A percentile compares a stretch with the other conserved stretches of the same genome.
phyloP scores from a whole-genome alignment of 2,329 filamentous ascomycete species.

The Escovopsis sp. region DNA sequence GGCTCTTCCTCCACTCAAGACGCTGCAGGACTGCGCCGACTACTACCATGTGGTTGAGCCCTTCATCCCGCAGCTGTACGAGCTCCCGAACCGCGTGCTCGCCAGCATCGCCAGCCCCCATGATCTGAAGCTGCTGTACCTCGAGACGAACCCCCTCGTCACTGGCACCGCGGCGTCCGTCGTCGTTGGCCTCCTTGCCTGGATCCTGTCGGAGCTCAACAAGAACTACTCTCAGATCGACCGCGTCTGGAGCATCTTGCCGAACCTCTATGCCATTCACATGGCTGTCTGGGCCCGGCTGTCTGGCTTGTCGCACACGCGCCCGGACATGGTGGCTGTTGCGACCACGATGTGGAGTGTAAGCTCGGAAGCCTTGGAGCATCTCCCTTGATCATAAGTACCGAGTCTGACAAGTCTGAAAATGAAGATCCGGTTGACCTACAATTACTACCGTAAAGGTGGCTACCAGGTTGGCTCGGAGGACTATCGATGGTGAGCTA shows the following conservation, averaged over 20 bases:
- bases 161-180: slow-evolving; percentile 59
- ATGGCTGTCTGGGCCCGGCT: slow-evolving; percentile 71
- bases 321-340: slow-evolving; percentile 57
- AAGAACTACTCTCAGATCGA: slow-evolving; percentile 96
- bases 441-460: slow-evolving; percentile 92
- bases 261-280: slow-evolving; percentile 74
- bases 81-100: slow-evolving; percentile 51
- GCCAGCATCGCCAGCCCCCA: slow-evolving; percentile 44
- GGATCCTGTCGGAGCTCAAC: slow-evolving; percentile 71
- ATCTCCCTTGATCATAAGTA: no score
- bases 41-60: slow-evolving; percentile 62
- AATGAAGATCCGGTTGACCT: slow-evolving; percentile 66
- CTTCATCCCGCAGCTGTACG: slow-evolving; percentile 54
- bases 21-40: slow-evolving; percentile 60
- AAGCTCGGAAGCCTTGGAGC: slow-evolving; percentile 17
- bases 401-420: background rate
- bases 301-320: slow-evolving; percentile 52
- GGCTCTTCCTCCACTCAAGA: slow-evolving; percentile 57
- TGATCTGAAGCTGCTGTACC: slow-evolving; percentile 56
- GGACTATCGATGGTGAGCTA: slow-evolving; percentile 68
- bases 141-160: slow-evolving; percentile 74
- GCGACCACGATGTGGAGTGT: slow-evolving; percentile 71
- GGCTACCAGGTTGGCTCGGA: slow-evolving; percentile 82
- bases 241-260: slow-evolving; percentile 79
- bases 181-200: slow-evolving; percentile 53